These are phyloP conservation scores for Aspergillus steynii DNA, from an alignment of 495 filamentous ascomycete species.

Conservation along the genomic window DNA sequence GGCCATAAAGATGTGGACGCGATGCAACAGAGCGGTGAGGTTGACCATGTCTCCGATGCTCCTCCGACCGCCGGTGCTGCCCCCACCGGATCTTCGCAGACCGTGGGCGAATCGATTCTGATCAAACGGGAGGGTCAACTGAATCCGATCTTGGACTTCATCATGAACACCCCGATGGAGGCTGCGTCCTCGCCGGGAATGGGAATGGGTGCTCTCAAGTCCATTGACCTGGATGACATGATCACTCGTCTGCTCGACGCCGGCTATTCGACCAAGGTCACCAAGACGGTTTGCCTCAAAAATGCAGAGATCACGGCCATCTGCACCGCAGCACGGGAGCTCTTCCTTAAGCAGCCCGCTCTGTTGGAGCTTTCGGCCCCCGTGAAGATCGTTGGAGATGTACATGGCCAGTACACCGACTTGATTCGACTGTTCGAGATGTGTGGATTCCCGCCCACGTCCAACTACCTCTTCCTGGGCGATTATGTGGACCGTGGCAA, in stretches of 20 bases:
- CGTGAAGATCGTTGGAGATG: slow-evolving; percentile 98
- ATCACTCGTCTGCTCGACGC: slow-evolving; percentile 93
- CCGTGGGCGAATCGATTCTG: slow-evolving; percentile 60
- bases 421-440: slow-evolving; percentile 98
- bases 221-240: slow-evolving; percentile 94
- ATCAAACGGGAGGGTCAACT: slow-evolving; percentile 73
- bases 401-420: slow-evolving; percentile 98
- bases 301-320: slow-evolving; percentile 96
- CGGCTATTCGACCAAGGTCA: slow-evolving; percentile 93
- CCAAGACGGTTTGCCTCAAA: slow-evolving; percentile 94
- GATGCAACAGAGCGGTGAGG: slow-evolving; percentile 84
- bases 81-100: slow-evolving; percentile 49
- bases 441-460: slow-evolving; percentile 93
- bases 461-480: slow-evolving; percentile 95
- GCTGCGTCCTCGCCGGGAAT: slow-evolving; percentile 45
- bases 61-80: slow-evolving; percentile 65
- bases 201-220: slow-evolving; percentile 73
- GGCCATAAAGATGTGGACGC: slow-evolving; percentile 77
- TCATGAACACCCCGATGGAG: slow-evolving; percentile 41
- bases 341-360: slow-evolving; percentile 89
- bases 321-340: slow-evolving; percentile 80
- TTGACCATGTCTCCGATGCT: slow-evolving; percentile 93
- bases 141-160: slow-evolving; percentile 60
- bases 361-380: slow-evolving; percentile 91
- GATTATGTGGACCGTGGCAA: slow-evolving; percentile 99